Percentiles rank a stretch among this genome's conserved stretches.
These are phyloP conservation scores for Abrus pulchellus DNA, from an alignment of 306 rosid species.

Conservation along the genomic window DNA sequence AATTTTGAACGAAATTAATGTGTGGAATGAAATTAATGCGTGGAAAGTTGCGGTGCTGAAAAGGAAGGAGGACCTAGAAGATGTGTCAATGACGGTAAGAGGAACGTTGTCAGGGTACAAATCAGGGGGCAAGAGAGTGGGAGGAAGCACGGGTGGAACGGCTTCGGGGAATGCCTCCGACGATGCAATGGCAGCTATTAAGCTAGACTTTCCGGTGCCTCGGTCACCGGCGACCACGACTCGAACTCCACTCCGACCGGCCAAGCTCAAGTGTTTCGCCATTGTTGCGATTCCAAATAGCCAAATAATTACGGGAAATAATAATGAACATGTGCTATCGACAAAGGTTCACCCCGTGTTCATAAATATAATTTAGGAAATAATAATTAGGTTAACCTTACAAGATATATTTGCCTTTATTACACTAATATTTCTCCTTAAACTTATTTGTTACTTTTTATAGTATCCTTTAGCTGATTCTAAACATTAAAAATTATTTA, in stretches of 20 bases:
- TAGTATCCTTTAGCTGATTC: too few species aligned
- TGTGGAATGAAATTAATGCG: not conserved
- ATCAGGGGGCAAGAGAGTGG: conserved; percentile 77
- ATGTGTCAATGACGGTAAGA: conserved; percentile 77
- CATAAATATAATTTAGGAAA: too few species aligned
- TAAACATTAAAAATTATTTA: too few species aligned
- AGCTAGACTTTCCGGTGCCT: conserved; percentile 87
- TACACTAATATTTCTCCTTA: too few species aligned
- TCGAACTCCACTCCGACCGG: conserved; percentile 59
- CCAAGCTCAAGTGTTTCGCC: conserved; percentile 33
- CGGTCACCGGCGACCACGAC: conserved; percentile 82
- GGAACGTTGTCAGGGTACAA: conserved; percentile 75
- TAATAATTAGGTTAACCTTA: too few species aligned
- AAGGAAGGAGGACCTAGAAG: conserved; percentile 65
- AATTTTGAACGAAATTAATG: not conserved
- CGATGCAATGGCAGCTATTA: conserved; percentile 66
- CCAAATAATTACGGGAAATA: not conserved
- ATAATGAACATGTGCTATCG: not conserved
- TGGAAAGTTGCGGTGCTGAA: not conserved
- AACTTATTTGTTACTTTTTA: too few species aligned
- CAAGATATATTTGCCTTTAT: too few species aligned
- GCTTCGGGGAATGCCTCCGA: conserved; percentile 70
- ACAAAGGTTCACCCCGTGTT: too few species aligned
- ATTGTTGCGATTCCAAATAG: conserved; percentile 33
- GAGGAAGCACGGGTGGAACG: conserved; percentile 76